A percentile compares a stretch with the other conserved stretches of the same genome.
phyloP scores from a whole-genome alignment of 495 filamentous ascomycete genomes.

The Neurospora sp. region DNA sequence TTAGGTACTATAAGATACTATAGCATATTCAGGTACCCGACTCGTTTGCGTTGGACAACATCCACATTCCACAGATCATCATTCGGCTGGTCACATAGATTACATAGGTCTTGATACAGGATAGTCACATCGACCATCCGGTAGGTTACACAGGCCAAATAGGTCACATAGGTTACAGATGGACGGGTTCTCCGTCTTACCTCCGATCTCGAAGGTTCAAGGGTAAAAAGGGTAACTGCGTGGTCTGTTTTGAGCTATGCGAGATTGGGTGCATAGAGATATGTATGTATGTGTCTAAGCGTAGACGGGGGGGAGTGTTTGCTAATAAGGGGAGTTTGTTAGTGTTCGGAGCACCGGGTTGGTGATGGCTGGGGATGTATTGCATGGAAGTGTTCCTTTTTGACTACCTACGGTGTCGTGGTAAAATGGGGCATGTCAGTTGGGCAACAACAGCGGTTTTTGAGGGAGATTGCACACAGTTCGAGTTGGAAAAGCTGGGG shows the following conservation, averaged over 20 bases:
- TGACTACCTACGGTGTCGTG: slow-evolving; percentile 89
- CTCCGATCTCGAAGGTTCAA: not conserved
- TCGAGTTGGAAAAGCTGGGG: slow-evolving; percentile 79
- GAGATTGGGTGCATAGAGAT: not conserved
- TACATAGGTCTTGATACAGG: too few species aligned
- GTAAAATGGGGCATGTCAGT: slow-evolving; percentile 98
- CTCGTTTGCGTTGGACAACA: not conserved
- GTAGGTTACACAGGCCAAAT: not conserved
- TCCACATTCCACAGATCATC: not conserved
- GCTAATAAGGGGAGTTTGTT: not conserved
- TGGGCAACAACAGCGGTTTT: slow-evolving; percentile 71
- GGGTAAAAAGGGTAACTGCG: not conserved
- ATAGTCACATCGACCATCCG: not conserved
- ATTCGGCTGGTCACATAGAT: not conserved
- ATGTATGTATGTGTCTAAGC: not conserved
- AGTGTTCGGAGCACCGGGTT: not conserved
- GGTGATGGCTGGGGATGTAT: too few species aligned
- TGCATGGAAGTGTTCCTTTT: slow-evolving; percentile 76
- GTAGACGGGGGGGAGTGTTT: not conserved
- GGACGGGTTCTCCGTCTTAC: not conserved
- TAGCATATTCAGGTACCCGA: not conserved
- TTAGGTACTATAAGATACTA: not conserved
- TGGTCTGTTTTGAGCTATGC: not conserved
- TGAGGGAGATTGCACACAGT: slow-evolving; percentile 84
- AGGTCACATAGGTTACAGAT: not conserved